These are phyloP conservation scores for Apostasia ramifera DNA, from an alignment of 106 monocot genomes.

Conservation along the genomic window DNA sequence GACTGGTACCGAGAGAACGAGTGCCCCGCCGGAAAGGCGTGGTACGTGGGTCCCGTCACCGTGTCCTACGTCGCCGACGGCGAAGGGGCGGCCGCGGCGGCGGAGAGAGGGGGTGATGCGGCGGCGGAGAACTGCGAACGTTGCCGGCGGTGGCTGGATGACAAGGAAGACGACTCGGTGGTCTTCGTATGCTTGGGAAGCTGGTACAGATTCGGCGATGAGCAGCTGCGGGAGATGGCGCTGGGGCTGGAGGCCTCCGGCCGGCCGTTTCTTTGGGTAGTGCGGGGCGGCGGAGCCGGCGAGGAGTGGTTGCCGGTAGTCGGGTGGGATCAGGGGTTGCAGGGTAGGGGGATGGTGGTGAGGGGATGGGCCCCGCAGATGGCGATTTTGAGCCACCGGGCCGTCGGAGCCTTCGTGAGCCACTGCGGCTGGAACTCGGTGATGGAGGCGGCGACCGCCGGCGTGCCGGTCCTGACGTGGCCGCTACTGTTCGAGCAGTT, in stretches of 20 bases:
- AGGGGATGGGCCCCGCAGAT: conserved; percentile 43
- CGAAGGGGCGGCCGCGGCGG: conserved; percentile 24
- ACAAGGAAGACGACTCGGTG: neutral
- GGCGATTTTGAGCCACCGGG: conserved; percentile 22
- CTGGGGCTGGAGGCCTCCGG: neutral
- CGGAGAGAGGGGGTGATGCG: conserved; percentile 1
- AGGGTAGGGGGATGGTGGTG: conserved; percentile 17
- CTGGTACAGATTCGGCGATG: neutral
- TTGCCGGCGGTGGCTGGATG: conserved; percentile 8
- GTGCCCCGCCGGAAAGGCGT: conserved; percentile 5
- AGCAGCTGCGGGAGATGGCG: conserved; percentile 3
- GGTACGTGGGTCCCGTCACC: conserved; percentile 37
- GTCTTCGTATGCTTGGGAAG: conserved; percentile 10
- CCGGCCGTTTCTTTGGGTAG: conserved; percentile 16
- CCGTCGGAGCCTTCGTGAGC: conserved; percentile 46
- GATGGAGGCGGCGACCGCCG: conserved; percentile 30
- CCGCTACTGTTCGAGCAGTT: conserved; percentile 49
- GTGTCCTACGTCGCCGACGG: conserved; percentile 5
- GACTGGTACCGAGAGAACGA: conserved; percentile 25
- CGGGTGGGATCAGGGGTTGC: conserved; percentile 21
- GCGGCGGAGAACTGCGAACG: neutral
- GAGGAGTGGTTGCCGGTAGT: conserved; percentile 11
- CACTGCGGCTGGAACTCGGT: conserved; percentile 61
- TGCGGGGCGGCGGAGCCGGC: neutral
- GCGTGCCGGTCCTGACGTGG: conserved; percentile 35